These are phyloP conservation scores for Garcia nutans DNA, from an alignment of 345 rosid genomes.

Conservation along the genomic window DNA sequence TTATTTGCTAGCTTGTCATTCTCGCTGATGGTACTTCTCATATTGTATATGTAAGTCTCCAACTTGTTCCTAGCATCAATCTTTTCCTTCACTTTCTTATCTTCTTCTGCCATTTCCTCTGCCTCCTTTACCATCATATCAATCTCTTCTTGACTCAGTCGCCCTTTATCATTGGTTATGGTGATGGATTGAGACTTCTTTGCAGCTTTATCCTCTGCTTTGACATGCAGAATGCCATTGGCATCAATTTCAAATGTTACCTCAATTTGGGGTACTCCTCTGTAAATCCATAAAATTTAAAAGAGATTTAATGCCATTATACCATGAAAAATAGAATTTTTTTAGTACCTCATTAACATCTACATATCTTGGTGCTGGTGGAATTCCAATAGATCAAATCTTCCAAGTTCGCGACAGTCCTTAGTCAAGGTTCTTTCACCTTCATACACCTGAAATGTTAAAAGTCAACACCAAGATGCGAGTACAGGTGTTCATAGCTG, in stretches of 20 bases:
- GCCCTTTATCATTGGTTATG: conserved; percentile 52
- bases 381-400: conserved; percentile 53
- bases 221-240: conserved; percentile 51
- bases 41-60: conserved; percentile 50
- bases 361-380: conserved; percentile 56
- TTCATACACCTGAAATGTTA: conserved; percentile 38
- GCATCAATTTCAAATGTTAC: conserved; percentile 56
- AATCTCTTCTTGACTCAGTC: conserved; percentile 55
- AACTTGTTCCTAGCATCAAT: conserved; percentile 57
- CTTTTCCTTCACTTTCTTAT: conserved; percentile 42
- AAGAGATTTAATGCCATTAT: too few relatives aligned
- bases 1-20: conserved; percentile 44
- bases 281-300: conserved; percentile 4
- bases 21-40: conserved; percentile 45
- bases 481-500: too few relatives aligned
- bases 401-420: conserved; percentile 54
- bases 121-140: conserved; percentile 59
- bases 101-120: conserved; percentile 55
- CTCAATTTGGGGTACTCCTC: conserved; percentile 54
- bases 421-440: conserved; percentile 57
- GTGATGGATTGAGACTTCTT: conserved; percentile 47
- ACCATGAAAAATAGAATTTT: too few relatives aligned
- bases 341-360: too few relatives aligned
- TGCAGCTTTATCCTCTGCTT: conserved; percentile 55
- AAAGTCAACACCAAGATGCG: background rate